Evolutionary conservation across 108 stramenopile species (phyloP).

Genomic region (Nitzschia sp.): DNA sequence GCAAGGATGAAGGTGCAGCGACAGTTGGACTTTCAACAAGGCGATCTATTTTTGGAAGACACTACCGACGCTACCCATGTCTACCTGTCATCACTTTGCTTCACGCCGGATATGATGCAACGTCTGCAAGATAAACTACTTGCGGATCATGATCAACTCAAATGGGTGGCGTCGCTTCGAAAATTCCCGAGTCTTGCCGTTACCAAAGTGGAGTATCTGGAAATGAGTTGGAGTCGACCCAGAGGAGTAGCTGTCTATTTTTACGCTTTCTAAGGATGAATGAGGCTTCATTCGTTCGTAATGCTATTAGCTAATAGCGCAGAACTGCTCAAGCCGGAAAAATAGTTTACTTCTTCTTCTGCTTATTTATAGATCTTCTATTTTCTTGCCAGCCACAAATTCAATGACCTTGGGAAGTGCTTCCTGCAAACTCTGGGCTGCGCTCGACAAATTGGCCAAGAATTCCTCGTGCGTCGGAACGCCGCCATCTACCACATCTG

Average conservation of each 20-base stretch:
- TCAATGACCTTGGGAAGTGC: constrained; percentile 91
- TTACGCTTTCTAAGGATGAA: constrained; percentile 32
- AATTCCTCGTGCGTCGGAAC: constrained; percentile 93
- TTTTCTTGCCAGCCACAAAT: constrained; percentile 34
- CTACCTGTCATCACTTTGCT: constrained; percentile 64
- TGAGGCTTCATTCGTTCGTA: too few species aligned
- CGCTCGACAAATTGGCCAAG: constrained; percentile 88
- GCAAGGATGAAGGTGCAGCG: too few species aligned
- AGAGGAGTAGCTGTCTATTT: constrained; percentile 61
- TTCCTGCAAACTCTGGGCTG: constrained; percentile 85
- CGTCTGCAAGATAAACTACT: constrained; percentile 41
- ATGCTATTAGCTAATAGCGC: too few species aligned
- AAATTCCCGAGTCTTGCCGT: constrained; percentile 43
- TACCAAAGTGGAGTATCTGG: constrained; percentile 39
- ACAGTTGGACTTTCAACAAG: constrained; percentile 19
- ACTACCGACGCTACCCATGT: constrained; percentile 64
- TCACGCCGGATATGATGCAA: constrained; percentile 52
- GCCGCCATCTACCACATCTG: constrained; percentile 94
- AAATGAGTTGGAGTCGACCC: constrained; percentile 68
- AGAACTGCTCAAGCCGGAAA: too few species aligned
- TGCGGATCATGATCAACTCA: constrained; percentile 24
- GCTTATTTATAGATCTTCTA: constrained; percentile 10
- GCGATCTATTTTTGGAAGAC: constrained; percentile 60
- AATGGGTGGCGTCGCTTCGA: constrained; percentile 62
- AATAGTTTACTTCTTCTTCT: too few species aligned